Evolutionary conservation across 805 yeast genomes (phyloP), one percentile per base, ranked within the genome.

Genomic region (Sugiyamaella smithiae): DNA sequence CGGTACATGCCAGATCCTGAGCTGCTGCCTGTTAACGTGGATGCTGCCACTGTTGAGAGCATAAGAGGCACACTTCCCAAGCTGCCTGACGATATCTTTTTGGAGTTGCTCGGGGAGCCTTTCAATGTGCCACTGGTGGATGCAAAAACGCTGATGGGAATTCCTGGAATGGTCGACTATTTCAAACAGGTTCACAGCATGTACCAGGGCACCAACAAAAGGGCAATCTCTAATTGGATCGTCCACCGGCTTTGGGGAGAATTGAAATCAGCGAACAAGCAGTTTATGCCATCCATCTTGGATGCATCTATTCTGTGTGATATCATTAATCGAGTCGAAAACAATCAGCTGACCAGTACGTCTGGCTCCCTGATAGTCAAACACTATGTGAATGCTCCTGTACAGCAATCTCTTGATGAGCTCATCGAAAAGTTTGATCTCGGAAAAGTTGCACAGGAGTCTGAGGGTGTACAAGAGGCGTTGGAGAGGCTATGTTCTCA

Each of bases 1-100:
- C 72, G 98, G 58, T 93, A 89, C 62, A 84, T 91, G 76, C 97
- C 98, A 0, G 99, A 93, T 64, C 87, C 95, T 1, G 99, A 93
- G 64, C 68, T 93, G 25, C 89, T 93, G 0, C 65, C 68, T 1
- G 67, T 90, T 3, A 51, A 59, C 12, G 63, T 91, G 2, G 69
- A 76, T 32, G 49, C 67, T 1, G 61, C 62, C 0, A 74, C 83
- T 3, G 59, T 75, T 0, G 57, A 67, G 0, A 70, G 74, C 1
- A 69, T 85, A 0, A 58, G 64, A 9, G 52, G 59, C 2, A 41
- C 57, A 1, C 60, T 57, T 12, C 90, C 91, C 0, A 70, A 64
- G 7, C 65, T 83, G 1, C 90, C 96, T 0, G 91, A 88, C 48
- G 70, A 68, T 3, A 66, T 78, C 4, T 59, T 88, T 20, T 65